Conservation (phyloP, 2,329 filamentous ascomycete genomes). For the Fusarium humuli region DNA sequence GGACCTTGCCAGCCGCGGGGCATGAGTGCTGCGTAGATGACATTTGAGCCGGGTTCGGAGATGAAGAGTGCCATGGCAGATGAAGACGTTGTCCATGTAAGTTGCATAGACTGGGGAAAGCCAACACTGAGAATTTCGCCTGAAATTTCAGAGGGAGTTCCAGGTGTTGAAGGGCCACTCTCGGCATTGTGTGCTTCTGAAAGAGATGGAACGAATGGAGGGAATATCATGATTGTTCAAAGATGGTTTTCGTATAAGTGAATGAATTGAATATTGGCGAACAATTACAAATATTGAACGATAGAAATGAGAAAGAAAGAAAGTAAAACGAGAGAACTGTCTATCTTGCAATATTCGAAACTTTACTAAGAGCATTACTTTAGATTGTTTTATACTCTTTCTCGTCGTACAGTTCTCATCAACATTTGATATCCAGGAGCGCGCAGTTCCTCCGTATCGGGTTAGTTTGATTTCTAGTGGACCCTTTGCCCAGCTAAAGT, state of each 20-base stretch:
- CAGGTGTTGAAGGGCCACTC: neutral
- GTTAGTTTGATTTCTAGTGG: neutral
- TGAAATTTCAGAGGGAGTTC: conserved; percentile 10
- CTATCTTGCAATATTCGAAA: too few relatives aligned
- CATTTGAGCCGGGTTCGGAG: neutral
- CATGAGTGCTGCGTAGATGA: conserved; percentile 25
- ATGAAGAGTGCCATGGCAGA: conserved; percentile 24
- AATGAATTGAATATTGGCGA: neutral
- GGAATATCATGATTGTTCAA: conserved; percentile 21
- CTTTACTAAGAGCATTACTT: too few relatives aligned
- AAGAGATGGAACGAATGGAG: conserved; percentile 17
- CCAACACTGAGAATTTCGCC: conserved; percentile 23
- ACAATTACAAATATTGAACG: neutral
- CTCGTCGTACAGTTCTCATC: neutral
- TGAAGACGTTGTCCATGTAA: conserved; percentile 27
- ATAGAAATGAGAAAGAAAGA: too few relatives aligned
- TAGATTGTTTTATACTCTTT: neutral
- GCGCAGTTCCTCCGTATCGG: neutral
- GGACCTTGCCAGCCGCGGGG: conserved; percentile 20
- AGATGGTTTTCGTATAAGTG: neutral
- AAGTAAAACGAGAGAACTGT: too few relatives aligned
- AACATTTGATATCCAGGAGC: neutral
- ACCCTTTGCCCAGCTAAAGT: conserved; percentile 3
- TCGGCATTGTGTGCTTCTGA: neutral
- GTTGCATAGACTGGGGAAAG: conserved; percentile 30